These are phyloP conservation scores for Cercospora sojina DNA, from an alignment of 2,329 filamentous ascomycete species.

Conservation along the genomic window DNA sequence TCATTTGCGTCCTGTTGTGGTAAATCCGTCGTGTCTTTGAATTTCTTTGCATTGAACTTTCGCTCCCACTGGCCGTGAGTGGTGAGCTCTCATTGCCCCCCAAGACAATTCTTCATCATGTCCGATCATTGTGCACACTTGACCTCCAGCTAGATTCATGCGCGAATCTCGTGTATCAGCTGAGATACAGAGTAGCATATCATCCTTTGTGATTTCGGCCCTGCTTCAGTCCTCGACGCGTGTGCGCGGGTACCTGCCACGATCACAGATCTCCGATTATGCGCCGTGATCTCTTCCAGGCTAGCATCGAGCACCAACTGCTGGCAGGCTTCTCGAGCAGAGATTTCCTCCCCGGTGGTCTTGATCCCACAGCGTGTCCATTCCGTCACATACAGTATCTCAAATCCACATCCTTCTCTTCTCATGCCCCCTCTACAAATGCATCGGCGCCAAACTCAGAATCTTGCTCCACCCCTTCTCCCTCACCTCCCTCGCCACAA, in stretches of 20 bases:
- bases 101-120: background rate
- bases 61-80: background rate
- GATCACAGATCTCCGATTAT: background rate
- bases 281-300: background rate
- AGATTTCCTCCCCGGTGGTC: background rate
- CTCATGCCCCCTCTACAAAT: slow-evolving; percentile 52
- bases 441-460: slow-evolving; percentile 85
- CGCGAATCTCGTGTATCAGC: background rate
- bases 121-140: background rate
- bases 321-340: background rate
- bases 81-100: background rate
- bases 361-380: background rate
- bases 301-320: background rate
- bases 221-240: background rate
- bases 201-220: background rate
- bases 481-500: slow-evolving; percentile 86
- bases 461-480: slow-evolving; percentile 99
- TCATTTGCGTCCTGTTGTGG: background rate
- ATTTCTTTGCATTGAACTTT: background rate
- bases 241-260: background rate
- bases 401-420: background rate
- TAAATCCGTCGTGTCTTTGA: background rate
- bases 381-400: background rate
- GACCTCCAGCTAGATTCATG: background rate
- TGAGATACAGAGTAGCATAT: background rate